Percentiles rank a stretch among this genome's conserved stretches.
Conservation (phyloP, 2,329 filamentous ascomycete genomes). For the Dothiorella sarmentorum region DNA sequence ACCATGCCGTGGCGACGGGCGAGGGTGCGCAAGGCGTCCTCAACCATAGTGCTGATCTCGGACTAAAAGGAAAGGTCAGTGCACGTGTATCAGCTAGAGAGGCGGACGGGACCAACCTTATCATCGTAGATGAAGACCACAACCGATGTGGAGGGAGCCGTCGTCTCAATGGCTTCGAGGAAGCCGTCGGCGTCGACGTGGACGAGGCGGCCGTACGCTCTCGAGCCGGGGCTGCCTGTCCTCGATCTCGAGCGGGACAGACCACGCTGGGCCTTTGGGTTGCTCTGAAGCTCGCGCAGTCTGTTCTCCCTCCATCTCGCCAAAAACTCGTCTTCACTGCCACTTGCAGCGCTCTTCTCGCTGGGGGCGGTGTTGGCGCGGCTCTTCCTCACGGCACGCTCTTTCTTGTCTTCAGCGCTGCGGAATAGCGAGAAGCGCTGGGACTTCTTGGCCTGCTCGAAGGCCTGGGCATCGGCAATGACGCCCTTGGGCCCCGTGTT, state of each 20-base stretch:
- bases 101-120: slow-evolving; percentile 57
- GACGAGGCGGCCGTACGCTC: slow-evolving; percentile 75
- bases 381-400: slow-evolving; percentile 16
- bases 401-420: slow-evolving; percentile 17
- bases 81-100: slow-evolving; percentile 7
- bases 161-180: slow-evolving; percentile 93
- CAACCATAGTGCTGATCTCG: slow-evolving; percentile 72
- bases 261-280: slow-evolving; percentile 48
- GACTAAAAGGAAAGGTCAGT: slow-evolving; percentile 55
- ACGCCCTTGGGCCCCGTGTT: slow-evolving; percentile 83
- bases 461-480: slow-evolving; percentile 77
- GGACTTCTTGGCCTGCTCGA: slow-evolving; percentile 57
- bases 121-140: slow-evolving; percentile 93
- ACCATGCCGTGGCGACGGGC: slow-evolving; percentile 67
- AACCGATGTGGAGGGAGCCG: slow-evolving; percentile 73
- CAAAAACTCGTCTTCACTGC: slow-evolving; percentile 78
- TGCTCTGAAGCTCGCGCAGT: slow-evolving; percentile 69
- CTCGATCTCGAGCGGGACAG: slow-evolving; percentile 51
- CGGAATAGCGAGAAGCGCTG: slow-evolving; percentile 29
- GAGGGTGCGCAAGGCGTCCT: slow-evolving; percentile 71
- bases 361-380: slow-evolving; percentile 34
- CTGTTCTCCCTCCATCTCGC: slow-evolving; percentile 79
- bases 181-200: slow-evolving; percentile 87
- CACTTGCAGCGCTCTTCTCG: slow-evolving; percentile 50
- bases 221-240: slow-evolving; percentile 71